Base-by-base conservation (phyloP, 1,139 yeast species). In the Lodderomyces parapsilosis region DNA sequence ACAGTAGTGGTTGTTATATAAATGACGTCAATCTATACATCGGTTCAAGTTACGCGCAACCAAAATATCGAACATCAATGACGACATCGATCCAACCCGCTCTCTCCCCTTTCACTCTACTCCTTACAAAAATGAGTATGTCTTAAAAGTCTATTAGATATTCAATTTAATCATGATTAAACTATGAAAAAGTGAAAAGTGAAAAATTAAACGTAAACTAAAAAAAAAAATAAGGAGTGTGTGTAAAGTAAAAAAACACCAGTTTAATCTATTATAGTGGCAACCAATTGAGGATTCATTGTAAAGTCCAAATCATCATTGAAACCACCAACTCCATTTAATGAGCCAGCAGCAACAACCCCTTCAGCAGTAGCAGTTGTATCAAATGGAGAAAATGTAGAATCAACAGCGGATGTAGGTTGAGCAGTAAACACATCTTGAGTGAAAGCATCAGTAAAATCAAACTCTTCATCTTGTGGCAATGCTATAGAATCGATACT, bases 321-420 rank as follows among this genome's bases (percentile, higher is more conserved):
- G 15, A 30, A 30, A 6, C 3, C 9, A n/a, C n/a, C n/a, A 13
- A 28, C 15, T n/a, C 32, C 32, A n/a, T 15, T 4, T 28, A 4
- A 8, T 11, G 13, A 11, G 5, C n/a, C 30, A 11, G n/a, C 13
- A 10, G 9, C 17, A 8, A 6, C 31, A 10, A 8, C 13, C 10
- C 28, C 28, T 13, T 6, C 33, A 30, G 3, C 11, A 30, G 5
- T n/a, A 30, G 4, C 19, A 6, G 33, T 15, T 6, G 33, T 30
- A 13, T 30, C 33, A 30, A 30, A 30, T 30, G 33, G 33, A 5
- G 33, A 30, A 30, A 30, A 30, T 15, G 33, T 30, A 30, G 33
- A 30, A 15, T 30, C 33, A 30, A 9, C n/a, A 30, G 19, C 33
- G 3, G 33, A 15, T 15, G 33, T 8, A 30, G 33, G 17, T 30